Conservation (phyloP, 345 rosid species). For the Brassica nigra region DNA sequence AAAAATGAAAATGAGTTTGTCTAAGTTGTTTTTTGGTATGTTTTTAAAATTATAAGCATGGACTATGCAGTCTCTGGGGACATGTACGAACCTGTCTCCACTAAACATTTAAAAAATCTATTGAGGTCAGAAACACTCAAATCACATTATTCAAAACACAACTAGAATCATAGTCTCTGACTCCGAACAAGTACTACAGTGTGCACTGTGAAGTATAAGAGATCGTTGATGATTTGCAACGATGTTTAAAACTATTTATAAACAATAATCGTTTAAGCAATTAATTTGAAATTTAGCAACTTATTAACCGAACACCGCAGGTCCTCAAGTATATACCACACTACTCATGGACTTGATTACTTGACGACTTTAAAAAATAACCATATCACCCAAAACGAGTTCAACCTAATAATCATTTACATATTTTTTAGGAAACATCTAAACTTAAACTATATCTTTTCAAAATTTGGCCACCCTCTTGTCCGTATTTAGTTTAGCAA, state of each 20-base stretch:
- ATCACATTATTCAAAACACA: constrained; percentile 4
- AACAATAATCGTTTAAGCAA: neutral
- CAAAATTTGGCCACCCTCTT: neutral
- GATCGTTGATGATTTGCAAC: neutral
- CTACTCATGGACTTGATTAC: neutral
- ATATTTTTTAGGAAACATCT: neutral
- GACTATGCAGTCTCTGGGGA: neutral
- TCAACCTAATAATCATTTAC: neutral
- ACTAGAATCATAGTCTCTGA: neutral
- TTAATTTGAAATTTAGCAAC: neutral
- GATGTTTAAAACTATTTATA: neutral
- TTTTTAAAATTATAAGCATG: neutral
- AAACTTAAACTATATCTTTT: neutral
- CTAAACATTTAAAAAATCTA: neutral
- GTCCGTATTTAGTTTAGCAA: neutral
- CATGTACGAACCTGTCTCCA: neutral
- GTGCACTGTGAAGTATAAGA: neutral
- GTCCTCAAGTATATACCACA: neutral
- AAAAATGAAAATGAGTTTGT: neutral
- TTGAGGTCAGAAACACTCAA: neutral
- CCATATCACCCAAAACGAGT: neutral
- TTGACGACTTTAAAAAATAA: neutral
- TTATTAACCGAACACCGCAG: neutral
- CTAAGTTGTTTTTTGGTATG: neutral
- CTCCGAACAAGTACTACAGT: neutral